Evolutionary conservation across 1,139 yeast species (phyloP).

Genomic region (Pichia sp.): DNA sequence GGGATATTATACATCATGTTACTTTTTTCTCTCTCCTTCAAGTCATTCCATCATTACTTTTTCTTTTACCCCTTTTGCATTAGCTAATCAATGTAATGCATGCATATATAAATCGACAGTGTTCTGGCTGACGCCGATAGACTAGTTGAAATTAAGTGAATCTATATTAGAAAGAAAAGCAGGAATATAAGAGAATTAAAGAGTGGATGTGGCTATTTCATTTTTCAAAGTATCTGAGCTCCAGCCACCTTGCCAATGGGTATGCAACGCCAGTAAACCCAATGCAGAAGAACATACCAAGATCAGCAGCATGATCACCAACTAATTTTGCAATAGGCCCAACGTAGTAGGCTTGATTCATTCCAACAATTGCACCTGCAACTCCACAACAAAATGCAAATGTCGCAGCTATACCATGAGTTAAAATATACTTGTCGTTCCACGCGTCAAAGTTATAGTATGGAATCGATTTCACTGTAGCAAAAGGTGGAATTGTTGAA

Average conservation of each 20-base stretch:
- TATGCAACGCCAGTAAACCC: slow-evolving; percentile 62
- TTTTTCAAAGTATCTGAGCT: slow-evolving; percentile 44
- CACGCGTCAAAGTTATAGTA: slow-evolving; percentile 59
- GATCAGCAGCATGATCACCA: slow-evolving; percentile 73
- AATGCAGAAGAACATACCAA: slow-evolving; percentile 78
- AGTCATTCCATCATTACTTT: too few species aligned
- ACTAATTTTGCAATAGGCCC: slow-evolving; percentile 62
- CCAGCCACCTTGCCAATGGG: slow-evolving; percentile 58
- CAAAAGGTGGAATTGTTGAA: slow-evolving; percentile 14
- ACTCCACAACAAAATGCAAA: slow-evolving; percentile 77
- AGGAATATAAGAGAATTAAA: background rate
- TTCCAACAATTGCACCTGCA: slow-evolving; percentile 81
- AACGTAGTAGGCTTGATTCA: slow-evolving; percentile 76
- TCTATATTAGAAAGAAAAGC: background rate
- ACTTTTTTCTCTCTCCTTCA: too few species aligned
- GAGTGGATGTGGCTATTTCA: background rate
- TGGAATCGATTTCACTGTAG: slow-evolving; percentile 19
- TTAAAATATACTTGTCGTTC: slow-evolving; percentile 49
- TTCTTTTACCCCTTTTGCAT: too few species aligned
- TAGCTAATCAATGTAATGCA: background rate
- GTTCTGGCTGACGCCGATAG: too few species aligned
- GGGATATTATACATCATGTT: too few species aligned
- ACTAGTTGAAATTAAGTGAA: too few species aligned
- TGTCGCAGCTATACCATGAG: slow-evolving; percentile 72
- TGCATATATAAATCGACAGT: background rate